A percentile compares a stretch with the other conserved stretches of the same genome.
These are phyloP conservation scores for Porpolomopsis calyptriformis DNA, from an alignment of 768 basidiomycete genomes.

Conservation along the genomic window DNA sequence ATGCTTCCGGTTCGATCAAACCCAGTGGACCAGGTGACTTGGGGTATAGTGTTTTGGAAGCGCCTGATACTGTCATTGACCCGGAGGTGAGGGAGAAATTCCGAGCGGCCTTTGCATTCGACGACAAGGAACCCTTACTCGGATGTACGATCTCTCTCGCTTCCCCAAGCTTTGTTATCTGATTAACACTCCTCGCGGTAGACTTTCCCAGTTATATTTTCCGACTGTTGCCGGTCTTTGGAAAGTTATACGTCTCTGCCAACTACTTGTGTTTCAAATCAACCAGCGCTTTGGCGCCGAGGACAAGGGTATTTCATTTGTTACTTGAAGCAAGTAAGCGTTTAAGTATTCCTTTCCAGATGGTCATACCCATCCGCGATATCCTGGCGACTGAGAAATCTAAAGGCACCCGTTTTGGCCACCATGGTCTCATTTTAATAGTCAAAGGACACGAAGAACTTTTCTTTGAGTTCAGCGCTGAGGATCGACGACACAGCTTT, in stretches of 20 bases:
- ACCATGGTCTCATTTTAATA: constrained; percentile 80
- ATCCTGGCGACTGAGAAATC: constrained; percentile 75
- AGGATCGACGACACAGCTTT: constrained; percentile 73
- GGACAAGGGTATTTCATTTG: constrained; percentile 59
- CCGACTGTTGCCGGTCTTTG: constrained; percentile 80
- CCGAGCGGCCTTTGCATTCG: constrained; percentile 70
- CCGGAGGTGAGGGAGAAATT: constrained; percentile 66
- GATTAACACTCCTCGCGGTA: constrained; percentile 22
- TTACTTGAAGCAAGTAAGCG: not conserved
- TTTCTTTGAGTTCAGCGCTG: constrained; percentile 86
- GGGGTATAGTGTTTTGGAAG: constrained; percentile 76
- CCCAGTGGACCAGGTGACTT: constrained; percentile 42
- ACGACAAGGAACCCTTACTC: constrained; percentile 76
- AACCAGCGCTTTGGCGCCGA: constrained; percentile 62
- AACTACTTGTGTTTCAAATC: constrained; percentile 95
- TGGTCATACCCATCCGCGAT: constrained; percentile 89
- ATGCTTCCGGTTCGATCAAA: constrained; percentile 23
- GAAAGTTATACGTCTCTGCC: constrained; percentile 82
- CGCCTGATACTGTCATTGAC: constrained; percentile 53
- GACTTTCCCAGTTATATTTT: constrained; percentile 89
- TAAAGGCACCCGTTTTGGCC: constrained; percentile 82
- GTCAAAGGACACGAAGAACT: constrained; percentile 95
- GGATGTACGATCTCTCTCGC: constrained; percentile 55
- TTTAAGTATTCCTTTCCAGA: constrained; percentile 36
- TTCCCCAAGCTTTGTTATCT: not conserved